Evolutionary conservation across 306 rosid species (phyloP).

Genomic region (Castanea mollissima): DNA sequence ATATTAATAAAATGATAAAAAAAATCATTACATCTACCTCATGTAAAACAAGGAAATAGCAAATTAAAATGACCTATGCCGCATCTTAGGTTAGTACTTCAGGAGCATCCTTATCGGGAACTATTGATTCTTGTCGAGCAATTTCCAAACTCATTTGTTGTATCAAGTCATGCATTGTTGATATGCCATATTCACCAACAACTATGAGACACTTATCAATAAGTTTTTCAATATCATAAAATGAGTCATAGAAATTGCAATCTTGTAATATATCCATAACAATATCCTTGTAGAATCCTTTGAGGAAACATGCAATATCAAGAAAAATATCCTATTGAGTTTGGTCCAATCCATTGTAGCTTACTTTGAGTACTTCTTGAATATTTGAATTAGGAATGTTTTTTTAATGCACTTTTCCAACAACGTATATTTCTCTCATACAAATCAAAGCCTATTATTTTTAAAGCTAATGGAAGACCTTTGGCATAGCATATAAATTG

Average conservation of each 20-base stretch:
- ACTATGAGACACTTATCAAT: slow-evolving; percentile 26
- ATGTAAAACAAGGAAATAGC: neutral
- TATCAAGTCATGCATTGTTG: slow-evolving; percentile 39
- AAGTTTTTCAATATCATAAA: slow-evolving; percentile 19
- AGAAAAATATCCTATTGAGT: slow-evolving; percentile 23
- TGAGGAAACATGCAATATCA: slow-evolving; percentile 43
- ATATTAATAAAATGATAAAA: neutral
- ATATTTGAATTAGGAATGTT: slow-evolving; percentile 9
- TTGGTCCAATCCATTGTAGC: neutral
- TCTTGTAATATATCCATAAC: slow-evolving; percentile 9
- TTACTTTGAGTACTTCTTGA: slow-evolving; percentile 9
- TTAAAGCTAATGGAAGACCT: too few relatives aligned
- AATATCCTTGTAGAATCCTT: slow-evolving; percentile 3
- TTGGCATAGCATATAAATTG: too few relatives aligned
- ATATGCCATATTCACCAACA: neutral
- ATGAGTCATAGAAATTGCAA: neutral
- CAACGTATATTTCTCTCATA: neutral
- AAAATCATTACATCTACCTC: slow-evolving; percentile 4
- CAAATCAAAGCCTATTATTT: too few relatives aligned
- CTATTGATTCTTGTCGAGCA: slow-evolving; percentile 26
- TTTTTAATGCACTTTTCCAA: slow-evolving; percentile 20
- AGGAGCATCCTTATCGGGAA: slow-evolving; percentile 29
- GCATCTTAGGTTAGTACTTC: slow-evolving; percentile 8
- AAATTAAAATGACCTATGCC: neutral
- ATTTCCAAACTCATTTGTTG: slow-evolving; percentile 39